Evolutionary conservation across 768 basidiomycete genomes (phyloP), one percentile per base, ranked within the genome.

Genomic region (Phaeotremella skinneri): DNA sequence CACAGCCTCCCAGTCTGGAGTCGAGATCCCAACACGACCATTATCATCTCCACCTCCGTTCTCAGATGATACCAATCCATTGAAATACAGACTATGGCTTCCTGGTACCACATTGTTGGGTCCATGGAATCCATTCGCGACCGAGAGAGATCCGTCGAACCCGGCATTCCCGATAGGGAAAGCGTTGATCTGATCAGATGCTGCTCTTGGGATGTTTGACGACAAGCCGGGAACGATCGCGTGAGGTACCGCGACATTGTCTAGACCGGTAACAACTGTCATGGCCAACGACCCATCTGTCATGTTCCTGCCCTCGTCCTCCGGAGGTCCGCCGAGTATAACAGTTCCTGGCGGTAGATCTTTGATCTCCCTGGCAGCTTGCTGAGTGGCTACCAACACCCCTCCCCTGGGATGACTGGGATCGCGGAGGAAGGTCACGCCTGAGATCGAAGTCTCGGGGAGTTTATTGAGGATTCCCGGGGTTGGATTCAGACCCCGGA

Each of bases 1-100:
- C 30, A 64, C 53, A 31, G 63, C 63, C 21, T 59, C 63, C 63
- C 63, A 64, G 49, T 56, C 63, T 7, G 59, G 58, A 11, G 55
- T 60, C 21, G 63, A 60, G 43, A 60, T 52, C 42, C 14, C 9
- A 16, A 27, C 52, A 14, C 37, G 27, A 6, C 16, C 52, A 16
- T 54, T 9, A 26, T 37, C 21, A 30, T 30, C 41, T 39, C 23
- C 26, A 20, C 42, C 50, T 5, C 6, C 52, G 37, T n/a, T n/a
- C n/a, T n/a, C n/a, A n/a, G n/a, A n/a, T n/a, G n/a, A n/a, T n/a
- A n/a, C n/a, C n/a, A n/a, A n/a, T n/a, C n/a, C n/a, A n/a, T n/a
- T n/a, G n/a, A n/a, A n/a, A n/a, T n/a, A n/a, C n/a, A n/a, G n/a
- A n/a, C n/a, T n/a, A n/a, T n/a, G n/a, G n/a, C n/a, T n/a, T n/a